Evolutionary conservation across 148 eudicot genomes (phyloP).

Genomic region (Persicaria tinctoria): DNA sequence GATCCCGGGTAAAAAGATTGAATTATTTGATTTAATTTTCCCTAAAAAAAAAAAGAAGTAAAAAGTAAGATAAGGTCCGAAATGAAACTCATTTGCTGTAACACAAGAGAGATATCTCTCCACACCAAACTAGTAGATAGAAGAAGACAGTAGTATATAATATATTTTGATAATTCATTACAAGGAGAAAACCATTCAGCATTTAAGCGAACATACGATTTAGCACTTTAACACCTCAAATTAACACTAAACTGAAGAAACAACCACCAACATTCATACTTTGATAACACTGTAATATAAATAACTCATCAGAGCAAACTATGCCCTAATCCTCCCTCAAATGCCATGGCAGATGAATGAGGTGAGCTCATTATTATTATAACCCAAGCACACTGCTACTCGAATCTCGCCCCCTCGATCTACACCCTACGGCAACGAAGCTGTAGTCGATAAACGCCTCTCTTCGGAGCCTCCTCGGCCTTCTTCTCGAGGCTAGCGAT

Average conservation of each 20-base stretch:
- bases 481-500: slow-evolving; percentile 33
- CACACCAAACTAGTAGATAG: too few species aligned
- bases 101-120: too few species aligned
- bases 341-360: not conserved
- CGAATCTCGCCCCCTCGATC: not conserved
- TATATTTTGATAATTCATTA: not conserved
- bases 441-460: slow-evolving; percentile 2
- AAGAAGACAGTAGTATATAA: too few species aligned
- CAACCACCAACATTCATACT: not conserved
- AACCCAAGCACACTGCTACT: not conserved
- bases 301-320: not conserved
- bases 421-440: slow-evolving; percentile 23
- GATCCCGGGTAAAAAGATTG: too few species aligned
- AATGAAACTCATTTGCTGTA: too few species aligned
- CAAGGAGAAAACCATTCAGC: not conserved
- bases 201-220: not conserved
- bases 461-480: slow-evolving; percentile 29
- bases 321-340: not conserved
- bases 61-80: too few species aligned
- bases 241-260: not conserved
- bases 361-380: not conserved
- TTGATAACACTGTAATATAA: not conserved
- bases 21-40: too few species aligned
- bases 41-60: too few species aligned
- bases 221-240: not conserved